phyloP scores from a whole-genome alignment of 2,329 filamentous ascomycete genomes.

The Sporothrix globosa region DNA sequence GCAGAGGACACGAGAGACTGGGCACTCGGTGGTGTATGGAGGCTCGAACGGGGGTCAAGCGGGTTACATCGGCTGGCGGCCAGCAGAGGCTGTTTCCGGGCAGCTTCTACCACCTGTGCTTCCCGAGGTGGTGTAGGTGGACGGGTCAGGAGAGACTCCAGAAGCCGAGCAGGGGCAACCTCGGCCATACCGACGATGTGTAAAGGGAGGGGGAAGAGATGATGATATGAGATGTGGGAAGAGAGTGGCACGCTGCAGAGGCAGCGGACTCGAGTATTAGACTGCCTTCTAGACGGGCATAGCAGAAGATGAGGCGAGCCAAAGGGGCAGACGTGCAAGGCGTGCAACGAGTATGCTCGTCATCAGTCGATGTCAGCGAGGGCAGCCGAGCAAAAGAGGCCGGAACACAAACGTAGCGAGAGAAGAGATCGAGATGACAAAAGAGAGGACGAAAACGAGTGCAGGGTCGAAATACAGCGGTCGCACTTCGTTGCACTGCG shows the following conservation, averaged over 20 bases:
- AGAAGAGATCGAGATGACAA: not conserved
- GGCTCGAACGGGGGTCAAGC: slow-evolving; percentile 47
- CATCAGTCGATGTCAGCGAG: not conserved
- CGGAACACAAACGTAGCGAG: not conserved
- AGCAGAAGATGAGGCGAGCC: slow-evolving; percentile 2
- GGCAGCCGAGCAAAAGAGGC: not conserved
- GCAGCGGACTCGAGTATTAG: slow-evolving; percentile 28
- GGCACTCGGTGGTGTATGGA: slow-evolving; percentile 58
- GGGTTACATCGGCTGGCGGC: slow-evolving; percentile 40
- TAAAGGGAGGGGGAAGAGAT: not conserved
- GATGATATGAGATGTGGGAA: not conserved
- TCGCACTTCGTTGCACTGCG: not conserved
- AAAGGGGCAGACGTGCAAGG: not conserved
- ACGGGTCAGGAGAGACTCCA: slow-evolving; percentile 60
- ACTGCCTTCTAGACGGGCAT: slow-evolving; percentile 27
- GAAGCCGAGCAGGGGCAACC: slow-evolving; percentile 45
- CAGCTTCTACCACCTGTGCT: slow-evolving; percentile 47
- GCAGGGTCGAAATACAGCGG: not conserved
- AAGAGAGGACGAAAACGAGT: not conserved
- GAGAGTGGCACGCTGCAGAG: slow-evolving; percentile 18
- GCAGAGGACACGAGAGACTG: slow-evolving; percentile 49
- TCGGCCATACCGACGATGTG: slow-evolving; percentile 44
- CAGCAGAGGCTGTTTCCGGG: slow-evolving; percentile 44
- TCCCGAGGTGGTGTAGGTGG: slow-evolving; percentile 71
- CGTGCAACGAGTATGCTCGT: not conserved